A percentile compares a stretch with the other conserved stretches of the same genome.
Conservation (phyloP, 2,329 filamentous ascomycete genomes). For the Trematosphaeria pertusa region DNA sequence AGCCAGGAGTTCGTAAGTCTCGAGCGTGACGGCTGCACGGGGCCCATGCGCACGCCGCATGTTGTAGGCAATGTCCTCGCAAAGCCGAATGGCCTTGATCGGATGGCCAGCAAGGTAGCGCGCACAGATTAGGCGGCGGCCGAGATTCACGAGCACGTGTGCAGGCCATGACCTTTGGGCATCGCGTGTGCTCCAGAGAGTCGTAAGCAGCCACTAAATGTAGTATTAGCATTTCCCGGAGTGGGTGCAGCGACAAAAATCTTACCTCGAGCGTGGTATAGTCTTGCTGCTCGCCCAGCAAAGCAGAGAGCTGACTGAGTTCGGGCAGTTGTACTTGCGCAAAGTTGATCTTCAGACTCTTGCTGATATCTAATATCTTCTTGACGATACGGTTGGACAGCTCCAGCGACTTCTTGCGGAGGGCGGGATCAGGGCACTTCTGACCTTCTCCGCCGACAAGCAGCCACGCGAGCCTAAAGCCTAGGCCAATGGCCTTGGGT, state of each 20-base stretch:
- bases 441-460: slow-evolving; percentile 40
- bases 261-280: slow-evolving; percentile 50
- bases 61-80: slow-evolving; percentile 64
- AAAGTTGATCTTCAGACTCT: slow-evolving; percentile 52
- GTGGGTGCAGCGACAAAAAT: not conserved
- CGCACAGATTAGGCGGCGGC: slow-evolving; percentile 60
- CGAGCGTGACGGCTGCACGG: slow-evolving; percentile 55
- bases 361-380: slow-evolving; percentile 50
- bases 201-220: slow-evolving; percentile 41
- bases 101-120: slow-evolving; percentile 58
- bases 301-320: slow-evolving; percentile 51
- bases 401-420: slow-evolving; percentile 50
- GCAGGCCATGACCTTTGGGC: slow-evolving; percentile 43
- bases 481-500: slow-evolving; percentile 43
- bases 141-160: slow-evolving; percentile 57
- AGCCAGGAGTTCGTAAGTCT: slow-evolving; percentile 59
- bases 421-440: slow-evolving; percentile 37
- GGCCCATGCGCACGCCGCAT: slow-evolving; percentile 61
- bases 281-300: slow-evolving; percentile 55
- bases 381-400: slow-evolving; percentile 51
- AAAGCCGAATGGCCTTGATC: slow-evolving; percentile 50
- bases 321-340: slow-evolving; percentile 51
- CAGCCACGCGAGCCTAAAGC: slow-evolving; percentile 46
- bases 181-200: slow-evolving; percentile 46
- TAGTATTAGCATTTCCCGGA: slow-evolving; percentile 9